Base-by-base conservation (phyloP, 495 filamentous ascomycete genomes). In the Lophium mytilinum region DNA sequence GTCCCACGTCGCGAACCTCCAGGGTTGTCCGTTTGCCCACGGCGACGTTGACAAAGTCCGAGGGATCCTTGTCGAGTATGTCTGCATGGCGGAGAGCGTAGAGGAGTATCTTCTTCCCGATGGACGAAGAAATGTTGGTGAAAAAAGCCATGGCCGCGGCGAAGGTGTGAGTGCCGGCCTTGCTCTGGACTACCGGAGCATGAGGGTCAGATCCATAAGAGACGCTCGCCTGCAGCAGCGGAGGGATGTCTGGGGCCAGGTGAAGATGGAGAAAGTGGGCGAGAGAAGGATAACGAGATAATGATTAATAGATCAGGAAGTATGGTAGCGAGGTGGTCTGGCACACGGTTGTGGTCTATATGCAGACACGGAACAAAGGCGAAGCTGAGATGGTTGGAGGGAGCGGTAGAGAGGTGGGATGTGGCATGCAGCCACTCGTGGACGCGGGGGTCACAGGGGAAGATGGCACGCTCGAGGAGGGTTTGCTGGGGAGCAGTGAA, bases 61-160 rank as follows among this genome's bases (percentile, higher is more conserved):
- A 66, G 2, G 85, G 83, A 63, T 91, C 82, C 30, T 84, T 84
- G 63, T 96, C 91, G 24, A 96, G 78, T 24, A 95, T 70, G 52
- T 91, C 89, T 40, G 92, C 71, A 53, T 86, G 82, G 4, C 85
- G 86, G 30, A 96, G 73, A 21, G 82, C 88, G 70, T 90, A 94
- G 58, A 86, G 83, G 46, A 96, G 48, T 18, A 66, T 48, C 51
- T 84, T 81, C 76, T 91, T 91, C 72, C 88, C 86, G 72, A 93
- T 82, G 62, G 81, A 85, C 37, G 86, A 89, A 45, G 86, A 83
- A 66, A 86, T 71, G 34, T 43, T 47, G 14, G 55, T 33, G 67
- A 93, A 86, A 65, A 78, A 84, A 12, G 66, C 55, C 73, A 75
- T 75, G 50, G 48, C 51, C n/a, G 56, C 2, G 24, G 24, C 24